These are phyloP conservation scores for Eutypa lata DNA, from an alignment of 2,329 filamentous ascomycete species.

Conservation along the genomic window DNA sequence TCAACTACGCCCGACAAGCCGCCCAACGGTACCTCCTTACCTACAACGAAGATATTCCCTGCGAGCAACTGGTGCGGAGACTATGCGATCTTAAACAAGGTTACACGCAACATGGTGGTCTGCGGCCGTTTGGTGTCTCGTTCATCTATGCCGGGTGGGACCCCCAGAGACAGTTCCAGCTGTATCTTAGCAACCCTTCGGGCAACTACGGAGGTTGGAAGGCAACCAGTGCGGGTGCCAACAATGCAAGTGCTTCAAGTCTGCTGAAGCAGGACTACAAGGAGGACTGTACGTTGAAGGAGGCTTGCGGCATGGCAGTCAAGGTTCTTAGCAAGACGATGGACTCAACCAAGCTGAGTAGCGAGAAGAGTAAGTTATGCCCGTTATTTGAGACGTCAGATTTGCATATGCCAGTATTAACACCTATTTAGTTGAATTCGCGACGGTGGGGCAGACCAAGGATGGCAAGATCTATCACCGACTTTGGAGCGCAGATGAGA, in stretches of 20 bases:
- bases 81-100: conserved; percentile 98
- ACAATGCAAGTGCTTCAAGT: conserved; percentile 96
- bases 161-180: conserved; percentile 91
- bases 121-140: conserved; percentile 95
- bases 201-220: conserved; percentile 99
- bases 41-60: conserved; percentile 99
- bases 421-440: conserved; percentile 77
- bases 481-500: conserved; percentile 95
- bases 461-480: conserved; percentile 97
- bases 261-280: conserved; percentile 99
- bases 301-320: conserved; percentile 94
- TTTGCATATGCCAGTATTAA: conserved; percentile 23
- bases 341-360: conserved; percentile 98
- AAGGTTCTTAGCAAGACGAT: conserved; percentile 99
- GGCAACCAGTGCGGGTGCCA: conserved; percentile 94
- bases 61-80: conserved; percentile 94
- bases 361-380: conserved; percentile 86
- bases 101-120: conserved; percentile 97
- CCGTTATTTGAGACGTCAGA: conserved; percentile 3
- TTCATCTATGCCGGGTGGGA: conserved; percentile 99
- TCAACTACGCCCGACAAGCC: conserved; percentile 97
- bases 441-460: conserved; percentile 93
- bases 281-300: conserved; percentile 93
- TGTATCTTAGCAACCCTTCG: conserved; percentile 98
- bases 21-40: conserved; percentile 97